Percentiles rank a stretch among this genome's conserved stretches.
These are phyloP conservation scores for Albatrellus sp. DNA, from an alignment of 1,284 basidiomycete genomes.

Conservation along the genomic window DNA sequence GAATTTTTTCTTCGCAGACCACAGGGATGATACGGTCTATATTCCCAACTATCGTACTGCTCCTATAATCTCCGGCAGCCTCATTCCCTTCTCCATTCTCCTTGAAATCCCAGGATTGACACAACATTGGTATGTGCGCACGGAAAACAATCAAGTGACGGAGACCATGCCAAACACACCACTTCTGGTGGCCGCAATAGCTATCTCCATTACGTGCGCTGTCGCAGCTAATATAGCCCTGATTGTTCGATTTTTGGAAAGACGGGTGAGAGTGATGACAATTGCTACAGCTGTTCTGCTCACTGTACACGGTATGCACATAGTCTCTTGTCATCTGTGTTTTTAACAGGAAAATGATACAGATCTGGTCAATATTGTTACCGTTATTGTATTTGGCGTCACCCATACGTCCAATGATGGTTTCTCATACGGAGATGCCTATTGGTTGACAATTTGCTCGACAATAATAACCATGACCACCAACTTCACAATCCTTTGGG, in stretches of 20 bases:
- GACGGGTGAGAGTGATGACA: constrained; percentile 47
- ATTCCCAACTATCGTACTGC: constrained; percentile 37
- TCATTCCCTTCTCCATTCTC: constrained; percentile 69
- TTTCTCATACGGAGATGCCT: constrained; percentile 62
- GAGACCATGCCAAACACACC: constrained; percentile 41
- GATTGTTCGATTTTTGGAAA: constrained; percentile 63
- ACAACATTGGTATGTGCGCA: constrained; percentile 55
- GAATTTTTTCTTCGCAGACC: constrained; percentile 16
- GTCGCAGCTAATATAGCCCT: constrained; percentile 62
- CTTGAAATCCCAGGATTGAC: constrained; percentile 73
- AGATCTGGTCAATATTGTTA: constrained; percentile 63
- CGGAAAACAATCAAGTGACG: constrained; percentile 30
- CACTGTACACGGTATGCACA: constrained; percentile 47
- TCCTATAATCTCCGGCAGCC: constrained; percentile 58
- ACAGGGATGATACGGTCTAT: constrained; percentile 10
- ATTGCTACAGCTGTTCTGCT: constrained; percentile 51
- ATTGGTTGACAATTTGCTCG: constrained; percentile 74
- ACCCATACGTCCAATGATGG: constrained; percentile 55
- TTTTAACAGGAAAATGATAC: not conserved
- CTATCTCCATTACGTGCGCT: constrained; percentile 56
- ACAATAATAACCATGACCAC: constrained; percentile 58
- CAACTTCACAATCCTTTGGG: constrained; percentile 59
- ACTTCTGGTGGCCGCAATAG: constrained; percentile 52
- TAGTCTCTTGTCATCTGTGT: not conserved
- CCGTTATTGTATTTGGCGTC: constrained; percentile 54